Conservation (phyloP, 2,329 filamentous ascomycete genomes). For the Diaporthe nobilis region DNA sequence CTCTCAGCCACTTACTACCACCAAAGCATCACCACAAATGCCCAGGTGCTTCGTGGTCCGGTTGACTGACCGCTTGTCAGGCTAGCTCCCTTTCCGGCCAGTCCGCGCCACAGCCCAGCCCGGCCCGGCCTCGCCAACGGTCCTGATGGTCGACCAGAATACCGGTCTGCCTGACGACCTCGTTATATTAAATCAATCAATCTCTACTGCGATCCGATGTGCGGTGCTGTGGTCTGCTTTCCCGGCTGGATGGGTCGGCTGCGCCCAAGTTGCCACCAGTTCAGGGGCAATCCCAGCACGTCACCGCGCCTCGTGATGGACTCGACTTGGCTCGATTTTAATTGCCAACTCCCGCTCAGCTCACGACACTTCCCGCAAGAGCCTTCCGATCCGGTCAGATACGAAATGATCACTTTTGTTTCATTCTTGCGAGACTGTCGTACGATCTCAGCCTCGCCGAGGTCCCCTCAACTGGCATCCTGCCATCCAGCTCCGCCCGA, state of each 20-base stretch:
- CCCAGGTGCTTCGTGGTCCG: neutral
- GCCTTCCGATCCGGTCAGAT: neutral
- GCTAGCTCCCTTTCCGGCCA: slow-evolving; percentile 3
- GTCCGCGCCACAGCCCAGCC: slow-evolving; percentile 3
- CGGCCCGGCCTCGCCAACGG: slow-evolving; percentile 12
- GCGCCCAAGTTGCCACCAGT: neutral
- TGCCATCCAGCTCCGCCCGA: neutral
- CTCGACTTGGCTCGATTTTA: slow-evolving; percentile 29
- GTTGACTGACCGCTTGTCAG: slow-evolving; percentile 19
- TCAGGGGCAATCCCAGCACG: slow-evolving; percentile 24
- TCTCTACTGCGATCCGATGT: neutral
- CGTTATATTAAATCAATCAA: neutral
- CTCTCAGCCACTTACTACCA: slow-evolving; percentile 12
- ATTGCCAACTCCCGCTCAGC: slow-evolving; percentile 9
- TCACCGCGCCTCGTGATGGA: slow-evolving; percentile 11
- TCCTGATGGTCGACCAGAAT: slow-evolving; percentile 1
- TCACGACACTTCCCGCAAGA: neutral
- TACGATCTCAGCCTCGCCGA: slow-evolving; percentile 28
- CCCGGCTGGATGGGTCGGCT: slow-evolving; percentile 28
- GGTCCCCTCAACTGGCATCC: neutral
- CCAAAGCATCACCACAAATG: neutral
- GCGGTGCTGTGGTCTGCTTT: neutral
- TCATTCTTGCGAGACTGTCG: slow-evolving; percentile 21
- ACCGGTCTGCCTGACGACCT: neutral
- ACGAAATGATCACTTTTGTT: neutral